A percentile compares a stretch with the other conserved stretches of the same genome.
Evolutionary conservation across 2,329 filamentous ascomycete species (phyloP).

Genomic region (Neoarthrinium moseri): DNA sequence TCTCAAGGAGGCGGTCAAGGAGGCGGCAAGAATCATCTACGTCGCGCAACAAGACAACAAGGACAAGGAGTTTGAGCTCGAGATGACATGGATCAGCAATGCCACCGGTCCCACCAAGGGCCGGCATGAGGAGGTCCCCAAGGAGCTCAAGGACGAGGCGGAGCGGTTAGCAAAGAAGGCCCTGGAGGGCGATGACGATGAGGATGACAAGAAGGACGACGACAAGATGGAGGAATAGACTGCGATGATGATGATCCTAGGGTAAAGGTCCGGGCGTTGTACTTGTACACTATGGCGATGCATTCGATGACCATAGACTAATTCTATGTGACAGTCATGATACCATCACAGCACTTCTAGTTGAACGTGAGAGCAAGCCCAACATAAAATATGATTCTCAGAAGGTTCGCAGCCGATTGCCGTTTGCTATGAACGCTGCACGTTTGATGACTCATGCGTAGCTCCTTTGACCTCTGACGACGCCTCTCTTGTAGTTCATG

Average conservation of each 20-base stretch:
- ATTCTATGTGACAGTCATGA: slow-evolving; percentile 11
- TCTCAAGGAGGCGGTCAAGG: slow-evolving; percentile 86
- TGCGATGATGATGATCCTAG: not conserved
- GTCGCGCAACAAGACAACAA: slow-evolving; percentile 98
- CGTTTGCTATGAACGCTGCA: no score
- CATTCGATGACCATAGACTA: slow-evolving; percentile 10
- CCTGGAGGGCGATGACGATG: slow-evolving; percentile 83
- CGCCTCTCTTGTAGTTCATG: no score
- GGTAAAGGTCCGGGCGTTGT: slow-evolving; percentile 6
- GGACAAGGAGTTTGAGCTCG: slow-evolving; percentile 98
- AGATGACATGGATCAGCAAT: slow-evolving; percentile 97
- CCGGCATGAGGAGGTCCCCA: slow-evolving; percentile 88
- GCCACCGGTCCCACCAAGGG: slow-evolving; percentile 86
- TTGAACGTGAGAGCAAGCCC: no score
- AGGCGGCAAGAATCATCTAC: slow-evolving; percentile 96
- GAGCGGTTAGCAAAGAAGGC: slow-evolving; percentile 90
- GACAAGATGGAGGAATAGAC: slow-evolving; percentile 89
- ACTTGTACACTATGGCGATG: slow-evolving; percentile 13
- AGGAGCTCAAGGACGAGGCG: slow-evolving; percentile 85
- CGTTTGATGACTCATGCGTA: no score
- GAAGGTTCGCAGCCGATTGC: no score
- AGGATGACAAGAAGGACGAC: slow-evolving; percentile 63
- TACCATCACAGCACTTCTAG: no score
- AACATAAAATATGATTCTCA: no score
- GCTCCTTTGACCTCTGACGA: no score